Conservation (phyloP, 2,329 filamentous ascomycete genomes). For the Chrysosporium keratinophilum region DNA sequence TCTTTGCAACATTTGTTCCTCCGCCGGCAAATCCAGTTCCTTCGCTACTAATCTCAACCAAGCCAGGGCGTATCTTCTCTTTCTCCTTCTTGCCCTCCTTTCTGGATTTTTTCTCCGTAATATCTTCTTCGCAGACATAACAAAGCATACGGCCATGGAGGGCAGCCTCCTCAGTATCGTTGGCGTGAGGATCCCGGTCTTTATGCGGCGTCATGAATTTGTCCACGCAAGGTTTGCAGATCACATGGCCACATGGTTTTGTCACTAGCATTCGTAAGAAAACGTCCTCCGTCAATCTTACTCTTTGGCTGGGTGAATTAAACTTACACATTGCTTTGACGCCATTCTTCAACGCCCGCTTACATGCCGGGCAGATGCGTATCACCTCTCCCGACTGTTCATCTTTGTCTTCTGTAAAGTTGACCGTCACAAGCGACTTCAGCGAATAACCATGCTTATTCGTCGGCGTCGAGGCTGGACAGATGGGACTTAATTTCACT, state of each 20-base stretch:
- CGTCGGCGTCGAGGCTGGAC: conserved; percentile 60
- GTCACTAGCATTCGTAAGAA: conserved; percentile 44
- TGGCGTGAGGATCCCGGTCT: conserved; percentile 51
- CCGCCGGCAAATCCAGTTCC: conserved; percentile 87
- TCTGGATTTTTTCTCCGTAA: conserved; percentile 42
- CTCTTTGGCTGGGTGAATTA: neutral
- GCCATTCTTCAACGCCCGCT: conserved; percentile 70
- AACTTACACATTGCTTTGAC: conserved; percentile 59
- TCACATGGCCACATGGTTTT: conserved; percentile 81
- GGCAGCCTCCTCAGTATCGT: conserved; percentile 39
- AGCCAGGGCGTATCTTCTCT: conserved; percentile 54
- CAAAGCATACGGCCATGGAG: conserved; percentile 50
- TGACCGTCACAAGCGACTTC: conserved; percentile 63
- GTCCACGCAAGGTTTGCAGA: conserved; percentile 74
- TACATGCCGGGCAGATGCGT: conserved; percentile 70
- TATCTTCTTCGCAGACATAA: conserved; percentile 75
- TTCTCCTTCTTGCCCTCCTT: conserved; percentile 40
- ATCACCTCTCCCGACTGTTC: conserved; percentile 40
- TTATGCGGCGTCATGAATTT: conserved; percentile 62
- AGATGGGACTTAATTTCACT: conserved; percentile 59
- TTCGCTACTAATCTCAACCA: conserved; percentile 72
- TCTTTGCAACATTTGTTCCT: conserved; percentile 74
- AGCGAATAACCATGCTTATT: conserved; percentile 65
- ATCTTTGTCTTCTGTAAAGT: conserved; percentile 63
- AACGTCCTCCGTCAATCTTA: neutral